Percentiles rank a stretch among this genome's conserved stretches.
Conservation (phyloP, 2,329 filamentous ascomycete genomes). For the Claviceps monticola region DNA sequence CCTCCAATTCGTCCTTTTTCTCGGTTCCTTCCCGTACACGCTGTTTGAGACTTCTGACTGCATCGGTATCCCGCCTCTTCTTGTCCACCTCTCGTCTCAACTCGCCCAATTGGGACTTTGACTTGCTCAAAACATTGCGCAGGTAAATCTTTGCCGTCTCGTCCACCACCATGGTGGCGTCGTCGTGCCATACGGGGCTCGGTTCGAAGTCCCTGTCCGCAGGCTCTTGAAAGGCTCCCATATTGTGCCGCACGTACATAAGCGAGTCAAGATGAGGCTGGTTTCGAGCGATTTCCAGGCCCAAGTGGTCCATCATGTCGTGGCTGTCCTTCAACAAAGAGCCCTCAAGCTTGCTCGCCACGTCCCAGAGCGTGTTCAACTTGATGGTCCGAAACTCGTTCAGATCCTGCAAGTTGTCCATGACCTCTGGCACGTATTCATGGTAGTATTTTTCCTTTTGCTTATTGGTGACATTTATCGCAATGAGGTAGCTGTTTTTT, state of each 20-base stretch:
- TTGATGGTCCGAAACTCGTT: conserved; percentile 77
- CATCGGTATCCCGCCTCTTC: conserved; percentile 75
- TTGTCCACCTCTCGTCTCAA: conserved; percentile 72
- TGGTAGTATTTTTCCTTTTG: conserved; percentile 96
- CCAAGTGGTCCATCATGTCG: conserved; percentile 56
- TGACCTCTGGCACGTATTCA: conserved; percentile 84
- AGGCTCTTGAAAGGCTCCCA: conserved; percentile 69
- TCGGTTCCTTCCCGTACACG: conserved; percentile 71
- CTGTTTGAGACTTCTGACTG: conserved; percentile 58
- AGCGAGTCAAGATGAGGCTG: conserved; percentile 81
- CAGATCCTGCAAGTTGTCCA: conserved; percentile 88
- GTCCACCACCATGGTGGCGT: conserved; percentile 73
- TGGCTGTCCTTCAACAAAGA: conserved; percentile 62
- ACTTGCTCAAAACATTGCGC: conserved; percentile 83
- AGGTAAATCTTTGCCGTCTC: conserved; percentile 80
- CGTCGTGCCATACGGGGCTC: conserved; percentile 94
- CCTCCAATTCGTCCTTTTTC: conserved; percentile 75
- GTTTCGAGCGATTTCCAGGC: conserved; percentile 75
- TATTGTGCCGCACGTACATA: conserved; percentile 96
- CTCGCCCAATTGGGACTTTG: conserved; percentile 70
- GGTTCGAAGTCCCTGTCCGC: conserved; percentile 78
- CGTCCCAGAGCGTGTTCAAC: conserved; percentile 73
- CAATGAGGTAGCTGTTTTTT: conserved; percentile 96
- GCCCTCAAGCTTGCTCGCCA: conserved; percentile 68
- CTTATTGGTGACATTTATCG: conserved; percentile 93